Conservation (phyloP, 768 basidiomycete genomes). For the Terana coerulea region DNA sequence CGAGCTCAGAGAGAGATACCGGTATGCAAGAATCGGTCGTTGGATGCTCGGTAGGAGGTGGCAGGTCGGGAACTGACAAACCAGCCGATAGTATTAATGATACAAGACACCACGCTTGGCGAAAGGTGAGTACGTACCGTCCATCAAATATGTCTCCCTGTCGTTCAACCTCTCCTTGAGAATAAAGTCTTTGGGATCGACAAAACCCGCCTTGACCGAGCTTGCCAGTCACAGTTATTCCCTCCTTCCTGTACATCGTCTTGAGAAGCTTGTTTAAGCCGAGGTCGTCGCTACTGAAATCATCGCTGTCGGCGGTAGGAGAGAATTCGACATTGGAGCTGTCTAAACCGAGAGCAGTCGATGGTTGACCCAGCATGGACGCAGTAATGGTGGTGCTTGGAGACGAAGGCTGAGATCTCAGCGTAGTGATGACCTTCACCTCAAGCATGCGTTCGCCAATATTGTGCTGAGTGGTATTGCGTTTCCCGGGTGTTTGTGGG, state of each 20-base stretch:
- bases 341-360: conserved; percentile 12
- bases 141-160: conserved; percentile 48
- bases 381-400: conserved; percentile 19
- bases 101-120: not conserved
- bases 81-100: not conserved
- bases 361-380: conserved; percentile 34
- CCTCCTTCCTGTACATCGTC: not conserved
- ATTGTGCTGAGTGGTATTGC: not conserved
- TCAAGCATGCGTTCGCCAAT: not conserved
- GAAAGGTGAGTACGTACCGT: conserved; percentile 39
- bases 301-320: conserved; percentile 21
- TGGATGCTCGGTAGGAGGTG: conserved; percentile 47
- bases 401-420: conserved; percentile 23
- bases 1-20: conserved; percentile 23
- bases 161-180: conserved; percentile 56
- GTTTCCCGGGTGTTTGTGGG: not conserved
- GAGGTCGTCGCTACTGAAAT: conserved; percentile 17
- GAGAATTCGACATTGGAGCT: not conserved
- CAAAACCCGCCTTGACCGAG: not conserved
- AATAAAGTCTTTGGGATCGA: conserved; percentile 33
- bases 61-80: conserved; percentile 49
- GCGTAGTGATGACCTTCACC: conserved; percentile 10
- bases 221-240: not conserved
- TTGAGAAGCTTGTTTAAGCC: not conserved
- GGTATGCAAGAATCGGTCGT: conserved; percentile 32